Evolutionary conservation across 2,329 filamentous ascomycete species (phyloP).

Genomic region (Fusarium chlamydosporum): DNA sequence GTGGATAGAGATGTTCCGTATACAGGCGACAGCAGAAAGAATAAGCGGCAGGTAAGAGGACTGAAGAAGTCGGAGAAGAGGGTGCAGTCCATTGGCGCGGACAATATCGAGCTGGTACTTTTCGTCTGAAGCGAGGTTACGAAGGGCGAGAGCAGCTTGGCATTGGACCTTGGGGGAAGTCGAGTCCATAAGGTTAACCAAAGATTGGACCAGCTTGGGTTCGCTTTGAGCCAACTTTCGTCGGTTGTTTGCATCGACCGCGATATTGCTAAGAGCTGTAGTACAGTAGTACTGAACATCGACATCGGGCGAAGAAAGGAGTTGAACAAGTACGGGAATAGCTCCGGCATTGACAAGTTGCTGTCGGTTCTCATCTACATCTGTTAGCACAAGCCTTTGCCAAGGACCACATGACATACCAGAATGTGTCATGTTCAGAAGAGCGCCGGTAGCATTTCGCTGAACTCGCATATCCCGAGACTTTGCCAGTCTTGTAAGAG

Average conservation of each 20-base stretch:
- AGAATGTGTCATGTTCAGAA: conserved; percentile 99
- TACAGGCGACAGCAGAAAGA: conserved; percentile 95
- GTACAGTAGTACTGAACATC: conserved; percentile 99
- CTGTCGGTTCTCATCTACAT: conserved; percentile 92
- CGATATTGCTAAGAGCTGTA: conserved; percentile 97
- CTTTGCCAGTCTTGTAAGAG: conserved; percentile 91
- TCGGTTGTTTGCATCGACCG: conserved; percentile 91
- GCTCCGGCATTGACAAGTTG: conserved; percentile 97
- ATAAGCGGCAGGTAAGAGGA: conserved; percentile 97
- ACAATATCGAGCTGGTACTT: conserved; percentile 99
- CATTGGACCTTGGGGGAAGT: conserved; percentile 98
- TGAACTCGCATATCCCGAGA: conserved; percentile 99
- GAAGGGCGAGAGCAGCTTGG: conserved; percentile 92
- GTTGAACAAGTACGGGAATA: conserved; percentile 96
- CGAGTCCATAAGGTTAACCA: conserved; percentile 97
- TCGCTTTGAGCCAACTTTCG: conserved; percentile 93
- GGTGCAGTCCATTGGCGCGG: conserved; percentile 84
- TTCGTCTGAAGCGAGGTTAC: conserved; percentile 96
- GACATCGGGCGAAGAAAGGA: conserved; percentile 92
- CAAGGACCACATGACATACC: conserved; percentile 68
- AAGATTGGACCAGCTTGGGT: conserved; percentile 88
- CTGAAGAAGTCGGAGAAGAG: conserved; percentile 89
- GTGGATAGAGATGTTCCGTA: conserved; percentile 98
- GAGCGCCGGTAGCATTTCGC: conserved; percentile 93
- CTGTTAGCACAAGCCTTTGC: conserved; percentile 39